Evolutionary conservation across 306 rosid genomes (phyloP).

Genomic region (Dryas alaskensis): DNA sequence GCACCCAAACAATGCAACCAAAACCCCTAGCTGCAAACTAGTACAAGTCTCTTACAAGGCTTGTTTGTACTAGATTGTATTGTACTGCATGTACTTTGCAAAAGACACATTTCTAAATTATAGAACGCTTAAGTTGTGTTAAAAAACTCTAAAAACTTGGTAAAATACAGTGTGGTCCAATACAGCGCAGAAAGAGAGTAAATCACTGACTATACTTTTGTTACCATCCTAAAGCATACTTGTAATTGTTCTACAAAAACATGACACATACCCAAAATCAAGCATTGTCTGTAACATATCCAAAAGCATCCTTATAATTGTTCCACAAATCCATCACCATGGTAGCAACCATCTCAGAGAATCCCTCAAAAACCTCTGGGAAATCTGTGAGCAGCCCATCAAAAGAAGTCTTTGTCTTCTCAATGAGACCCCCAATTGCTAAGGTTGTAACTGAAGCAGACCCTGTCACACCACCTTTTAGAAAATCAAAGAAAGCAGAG

Average conservation of each 20-base stretch:
- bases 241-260: neutral
- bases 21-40: no score
- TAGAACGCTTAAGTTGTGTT: no score
- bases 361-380: conserved; percentile 29
- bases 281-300: conserved; percentile 42
- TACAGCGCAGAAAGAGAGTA: no score
- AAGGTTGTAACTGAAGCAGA: conserved; percentile 31
- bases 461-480: conserved; percentile 31
- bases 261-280: conserved; percentile 3
- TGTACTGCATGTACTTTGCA: neutral
- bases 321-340: conserved; percentile 44
- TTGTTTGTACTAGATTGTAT: no score
- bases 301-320: conserved; percentile 45
- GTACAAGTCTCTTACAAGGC: no score
- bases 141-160: no score
- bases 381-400: conserved; percentile 25
- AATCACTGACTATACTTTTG: no score
- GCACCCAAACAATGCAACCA: neutral
- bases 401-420: conserved; percentile 37
- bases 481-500: conserved; percentile 36
- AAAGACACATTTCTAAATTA: no score
- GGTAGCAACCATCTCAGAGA: conserved; percentile 30
- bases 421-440: conserved; percentile 29
- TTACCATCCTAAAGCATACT: no score
- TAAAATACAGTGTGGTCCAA: no score